Evolutionary conservation across 2,329 filamentous ascomycete species (phyloP).

Genomic region (Trichoderma harzianum): DNA sequence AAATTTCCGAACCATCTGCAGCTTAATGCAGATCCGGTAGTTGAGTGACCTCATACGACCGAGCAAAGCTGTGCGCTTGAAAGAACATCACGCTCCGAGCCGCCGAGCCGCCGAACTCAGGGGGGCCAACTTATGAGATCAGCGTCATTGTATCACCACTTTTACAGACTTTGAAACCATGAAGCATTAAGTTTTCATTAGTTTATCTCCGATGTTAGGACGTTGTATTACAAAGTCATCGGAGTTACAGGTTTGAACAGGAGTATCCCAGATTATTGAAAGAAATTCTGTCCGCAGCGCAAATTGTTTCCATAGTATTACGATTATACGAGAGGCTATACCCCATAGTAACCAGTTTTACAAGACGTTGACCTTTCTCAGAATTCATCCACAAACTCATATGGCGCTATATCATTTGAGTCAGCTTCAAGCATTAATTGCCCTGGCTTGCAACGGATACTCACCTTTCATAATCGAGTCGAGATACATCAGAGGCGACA

Average conservation of each 20-base stretch:
- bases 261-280: background rate
- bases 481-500: constrained; percentile 10
- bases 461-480: constrained; percentile 16
- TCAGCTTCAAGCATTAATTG: background rate
- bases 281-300: background rate
- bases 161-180: background rate
- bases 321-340: background rate
- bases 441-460: background rate
- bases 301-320: background rate
- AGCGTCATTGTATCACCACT: background rate
- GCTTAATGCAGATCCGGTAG: background rate
- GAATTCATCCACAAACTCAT: background rate
- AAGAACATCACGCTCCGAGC: background rate
- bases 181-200: background rate
- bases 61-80: no score
- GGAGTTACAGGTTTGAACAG: background rate
- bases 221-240: background rate
- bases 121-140: background rate
- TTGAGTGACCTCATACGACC: background rate
- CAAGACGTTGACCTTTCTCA: background rate
- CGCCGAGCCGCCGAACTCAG: background rate
- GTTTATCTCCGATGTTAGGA: background rate
- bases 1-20: background rate
- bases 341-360: background rate
- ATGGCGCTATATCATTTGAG: background rate